phyloP scores from a whole-genome alignment of 306 rosid genomes.

The Begonia masoniana region DNA sequence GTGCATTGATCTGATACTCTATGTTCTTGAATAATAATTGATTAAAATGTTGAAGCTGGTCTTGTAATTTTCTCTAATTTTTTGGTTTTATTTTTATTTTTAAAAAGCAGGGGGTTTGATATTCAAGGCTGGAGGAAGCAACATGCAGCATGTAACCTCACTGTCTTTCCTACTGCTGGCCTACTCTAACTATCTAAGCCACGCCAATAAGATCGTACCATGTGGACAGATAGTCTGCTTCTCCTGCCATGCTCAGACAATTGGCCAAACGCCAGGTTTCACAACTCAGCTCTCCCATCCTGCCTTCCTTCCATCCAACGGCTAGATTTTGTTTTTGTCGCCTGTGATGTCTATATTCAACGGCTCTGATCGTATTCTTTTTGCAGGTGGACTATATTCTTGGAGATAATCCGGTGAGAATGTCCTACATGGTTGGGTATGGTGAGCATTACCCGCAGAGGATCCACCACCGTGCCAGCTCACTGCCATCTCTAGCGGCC shows the following conservation, averaged over 20 bases:
- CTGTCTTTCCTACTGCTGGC: not conserved
- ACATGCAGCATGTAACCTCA: not conserved
- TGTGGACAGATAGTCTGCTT: not conserved
- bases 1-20: not conserved
- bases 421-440: not conserved
- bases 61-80: not conserved
- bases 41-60: not conserved
- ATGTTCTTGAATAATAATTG: not conserved
- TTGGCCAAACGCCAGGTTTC: not conserved
- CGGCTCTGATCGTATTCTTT: no score
- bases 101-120: not conserved
- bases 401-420: not conserved
- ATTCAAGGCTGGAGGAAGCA: not conserved
- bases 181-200: not conserved
- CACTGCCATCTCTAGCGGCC: not conserved
- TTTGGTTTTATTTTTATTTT: no score
- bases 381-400: not conserved
- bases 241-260: not conserved
- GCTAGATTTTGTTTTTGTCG: no score
- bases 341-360: no score
- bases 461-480: not conserved
- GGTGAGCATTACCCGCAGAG: not conserved
- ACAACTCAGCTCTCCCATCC: no score
- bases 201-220: not conserved
- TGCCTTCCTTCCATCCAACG: no score